Conservation (phyloP, 495 filamentous ascomycete genomes). For the Cercophora scortea region DNA sequence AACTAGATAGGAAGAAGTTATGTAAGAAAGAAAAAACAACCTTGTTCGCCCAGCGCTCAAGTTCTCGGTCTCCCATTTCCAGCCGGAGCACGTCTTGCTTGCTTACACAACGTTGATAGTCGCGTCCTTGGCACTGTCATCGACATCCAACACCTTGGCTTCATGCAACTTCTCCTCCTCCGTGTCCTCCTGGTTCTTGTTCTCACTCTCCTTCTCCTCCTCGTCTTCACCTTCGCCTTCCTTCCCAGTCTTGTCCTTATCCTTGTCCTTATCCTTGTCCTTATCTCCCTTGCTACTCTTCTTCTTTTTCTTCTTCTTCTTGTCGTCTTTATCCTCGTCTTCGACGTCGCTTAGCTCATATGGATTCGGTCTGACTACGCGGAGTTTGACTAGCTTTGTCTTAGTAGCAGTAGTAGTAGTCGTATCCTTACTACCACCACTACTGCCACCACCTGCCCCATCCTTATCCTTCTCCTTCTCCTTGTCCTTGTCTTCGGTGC, state of each 20-base stretch:
- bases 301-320: constrained; percentile 2
- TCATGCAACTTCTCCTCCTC: constrained; percentile 19
- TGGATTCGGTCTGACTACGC: constrained; percentile 29
- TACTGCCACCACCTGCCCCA: too few species aligned
- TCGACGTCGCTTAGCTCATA: constrained; percentile 21
- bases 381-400: constrained; percentile 37
- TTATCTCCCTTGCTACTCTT: not conserved
- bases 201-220: constrained; percentile 1
- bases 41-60: too few species aligned
- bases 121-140: constrained; percentile 42
- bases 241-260: constrained; percentile 3
- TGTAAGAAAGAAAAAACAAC: too few species aligned
- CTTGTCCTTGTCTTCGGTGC: constrained; percentile 35
- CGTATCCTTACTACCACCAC: too few species aligned
- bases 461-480: constrained; percentile 42
- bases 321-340: constrained; percentile 6
- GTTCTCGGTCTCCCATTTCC: too few species aligned
- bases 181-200: not conserved
- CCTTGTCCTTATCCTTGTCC: not conserved
- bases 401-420: too few species aligned
- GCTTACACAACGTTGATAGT: constrained; percentile 8
- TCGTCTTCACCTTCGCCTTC: not conserved
- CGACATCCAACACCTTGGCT: constrained; percentile 36
- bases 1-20: too few species aligned
- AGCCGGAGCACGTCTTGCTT: too few species aligned